A percentile compares a stretch with the other conserved stretches of the same genome.
phyloP scores from a whole-genome alignment of 2,329 filamentous ascomycete species.

The Pyricularia grisea region DNA sequence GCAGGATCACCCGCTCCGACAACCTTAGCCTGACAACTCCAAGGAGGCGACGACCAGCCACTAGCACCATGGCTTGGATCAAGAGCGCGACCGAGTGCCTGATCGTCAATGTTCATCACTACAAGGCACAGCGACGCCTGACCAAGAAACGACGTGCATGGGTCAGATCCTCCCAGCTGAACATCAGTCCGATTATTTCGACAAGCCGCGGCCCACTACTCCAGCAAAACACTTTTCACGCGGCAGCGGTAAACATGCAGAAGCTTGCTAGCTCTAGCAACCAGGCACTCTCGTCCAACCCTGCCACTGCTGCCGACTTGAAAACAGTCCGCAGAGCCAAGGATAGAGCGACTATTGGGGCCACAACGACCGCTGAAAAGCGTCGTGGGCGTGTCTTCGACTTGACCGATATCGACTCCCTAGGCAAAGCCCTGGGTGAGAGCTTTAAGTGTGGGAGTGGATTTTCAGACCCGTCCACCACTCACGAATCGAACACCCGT shows the following conservation, averaged over 20 bases:
- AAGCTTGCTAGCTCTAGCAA: neutral
- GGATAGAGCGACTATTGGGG: neutral
- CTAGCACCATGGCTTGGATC: neutral
- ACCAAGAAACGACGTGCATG: neutral
- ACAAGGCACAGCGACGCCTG: neutral
- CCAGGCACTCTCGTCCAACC: neutral
- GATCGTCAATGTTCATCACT: neutral
- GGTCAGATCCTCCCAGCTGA: neutral
- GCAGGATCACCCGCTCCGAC: neutral
- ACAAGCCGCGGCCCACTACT: neutral
- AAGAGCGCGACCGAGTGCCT: neutral
- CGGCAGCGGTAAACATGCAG: neutral
- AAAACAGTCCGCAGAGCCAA: neutral
- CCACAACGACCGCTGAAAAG: neutral
- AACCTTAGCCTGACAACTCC: neutral
- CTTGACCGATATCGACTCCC: neutral
- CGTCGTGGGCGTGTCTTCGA: neutral
- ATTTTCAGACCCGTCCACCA: neutral
- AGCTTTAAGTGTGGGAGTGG: neutral
- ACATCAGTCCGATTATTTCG: neutral
- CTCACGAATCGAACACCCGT: neutral
- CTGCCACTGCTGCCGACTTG: neutral
- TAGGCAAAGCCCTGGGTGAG: neutral
- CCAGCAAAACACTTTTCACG: neutral
- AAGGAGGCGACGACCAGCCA: neutral